Evolutionary conservation across 1,139 yeast species (phyloP).

Genomic region (Debaryomyces coudertii): DNA sequence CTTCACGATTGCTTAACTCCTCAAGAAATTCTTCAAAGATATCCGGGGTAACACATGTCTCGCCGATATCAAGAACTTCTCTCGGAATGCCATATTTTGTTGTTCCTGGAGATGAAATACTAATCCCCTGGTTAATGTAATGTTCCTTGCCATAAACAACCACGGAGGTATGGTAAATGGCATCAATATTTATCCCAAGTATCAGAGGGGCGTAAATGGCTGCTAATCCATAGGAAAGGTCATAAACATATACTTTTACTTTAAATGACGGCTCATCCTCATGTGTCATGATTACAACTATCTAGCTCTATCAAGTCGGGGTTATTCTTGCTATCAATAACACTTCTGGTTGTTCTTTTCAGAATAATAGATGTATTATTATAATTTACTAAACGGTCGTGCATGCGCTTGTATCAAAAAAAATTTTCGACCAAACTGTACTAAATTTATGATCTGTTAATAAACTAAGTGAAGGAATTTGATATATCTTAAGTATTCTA

Average conservation of each 20-base stretch:
- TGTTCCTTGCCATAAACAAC: conserved; percentile 59
- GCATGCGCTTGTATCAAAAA: conserved; percentile 6
- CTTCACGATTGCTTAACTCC: conserved; percentile 47
- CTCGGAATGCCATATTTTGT: conserved; percentile 65
- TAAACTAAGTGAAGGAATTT: neutral
- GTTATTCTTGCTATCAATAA: neutral
- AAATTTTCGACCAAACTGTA: conserved; percentile 4
- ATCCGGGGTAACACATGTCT: conserved; percentile 54
- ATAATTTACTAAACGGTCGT: neutral
- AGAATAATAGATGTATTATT: neutral
- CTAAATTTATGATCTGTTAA: neutral
- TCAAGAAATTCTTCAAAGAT: conserved; percentile 55
- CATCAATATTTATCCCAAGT: conserved; percentile 54
- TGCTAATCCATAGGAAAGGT: conserved; percentile 55
- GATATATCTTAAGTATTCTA: neutral
- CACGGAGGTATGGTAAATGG: conserved; percentile 69
- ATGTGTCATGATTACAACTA: neutral
- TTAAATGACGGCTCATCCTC: conserved; percentile 21
- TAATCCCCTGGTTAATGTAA: conserved; percentile 65
- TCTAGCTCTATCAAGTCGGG: neutral
- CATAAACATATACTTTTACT: conserved; percentile 67
- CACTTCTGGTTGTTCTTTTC: neutral
- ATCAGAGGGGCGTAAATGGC: conserved; percentile 46
- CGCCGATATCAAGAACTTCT: conserved; percentile 57
- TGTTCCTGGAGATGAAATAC: conserved; percentile 47